phyloP scores from a whole-genome alignment of 2,329 filamentous ascomycete species.

The Massarina eburnea region DNA sequence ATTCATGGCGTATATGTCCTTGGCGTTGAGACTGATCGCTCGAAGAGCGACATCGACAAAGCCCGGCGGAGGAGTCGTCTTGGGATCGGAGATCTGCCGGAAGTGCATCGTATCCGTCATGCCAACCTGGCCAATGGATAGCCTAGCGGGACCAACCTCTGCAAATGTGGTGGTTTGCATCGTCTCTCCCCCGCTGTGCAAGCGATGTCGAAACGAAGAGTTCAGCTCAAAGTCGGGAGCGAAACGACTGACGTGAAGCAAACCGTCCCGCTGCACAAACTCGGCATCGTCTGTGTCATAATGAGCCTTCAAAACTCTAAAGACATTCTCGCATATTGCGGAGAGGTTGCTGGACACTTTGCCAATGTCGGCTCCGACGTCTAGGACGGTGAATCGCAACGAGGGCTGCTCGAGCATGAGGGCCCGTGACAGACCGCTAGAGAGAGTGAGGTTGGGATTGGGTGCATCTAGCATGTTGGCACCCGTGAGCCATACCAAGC shows the following conservation, averaged over 20 bases:
- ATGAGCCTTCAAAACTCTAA: background rate
- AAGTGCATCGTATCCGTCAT: slow-evolving; percentile 3
- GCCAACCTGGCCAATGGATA: slow-evolving; percentile 4
- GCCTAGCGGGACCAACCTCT: background rate
- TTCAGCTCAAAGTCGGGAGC: too few species aligned
- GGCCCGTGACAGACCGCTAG: background rate
- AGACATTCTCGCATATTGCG: background rate
- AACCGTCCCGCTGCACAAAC: too few species aligned
- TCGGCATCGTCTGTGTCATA: too few species aligned
- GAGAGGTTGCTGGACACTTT: background rate
- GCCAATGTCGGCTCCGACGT: background rate
- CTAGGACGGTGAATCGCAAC: slow-evolving; percentile 1
- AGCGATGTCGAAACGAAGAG: too few species aligned
- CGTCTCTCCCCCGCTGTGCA: too few species aligned
- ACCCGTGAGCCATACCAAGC: slow-evolving; percentile 1
- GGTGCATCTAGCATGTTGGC: slow-evolving; percentile 1
- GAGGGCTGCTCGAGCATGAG: slow-evolving; percentile 4
- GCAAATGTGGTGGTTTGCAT: background rate
- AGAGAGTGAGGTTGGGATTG: background rate
- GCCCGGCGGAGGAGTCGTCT: slow-evolving; percentile 10
- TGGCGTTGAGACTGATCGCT: slow-evolving; percentile 1
- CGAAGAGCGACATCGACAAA: slow-evolving; percentile 4
- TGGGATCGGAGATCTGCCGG: slow-evolving; percentile 1
- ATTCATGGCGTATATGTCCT: slow-evolving; percentile 1
- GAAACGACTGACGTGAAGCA: too few species aligned